Conservation (phyloP, 768 basidiomycete genomes). For the Boletus subcaerulescens region DNA sequence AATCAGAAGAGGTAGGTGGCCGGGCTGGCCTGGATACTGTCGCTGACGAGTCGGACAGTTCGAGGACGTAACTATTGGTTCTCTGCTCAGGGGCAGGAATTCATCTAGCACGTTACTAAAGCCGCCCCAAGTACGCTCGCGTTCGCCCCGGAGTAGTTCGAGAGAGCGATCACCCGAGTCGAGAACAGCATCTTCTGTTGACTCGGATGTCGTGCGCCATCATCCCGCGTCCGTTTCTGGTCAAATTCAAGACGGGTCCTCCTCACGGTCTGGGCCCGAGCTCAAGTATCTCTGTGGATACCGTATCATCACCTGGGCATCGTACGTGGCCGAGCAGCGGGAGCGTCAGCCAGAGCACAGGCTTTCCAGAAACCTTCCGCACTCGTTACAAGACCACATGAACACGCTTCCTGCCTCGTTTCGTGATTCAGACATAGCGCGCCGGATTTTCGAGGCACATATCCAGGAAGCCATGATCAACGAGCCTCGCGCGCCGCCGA, state of each 20-base stretch:
- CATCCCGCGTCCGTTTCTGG: neutral
- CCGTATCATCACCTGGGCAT: constrained; percentile 23
- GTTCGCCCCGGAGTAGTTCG: neutral
- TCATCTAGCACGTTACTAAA: constrained; percentile 15
- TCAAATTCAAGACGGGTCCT: neutral
- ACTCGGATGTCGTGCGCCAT: neutral
- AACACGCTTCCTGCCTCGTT: constrained; percentile 46
- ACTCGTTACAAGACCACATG: constrained; percentile 62
- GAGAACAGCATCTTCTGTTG: neutral
- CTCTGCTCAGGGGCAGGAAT: constrained; percentile 12
- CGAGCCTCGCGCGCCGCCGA: constrained; percentile 67
- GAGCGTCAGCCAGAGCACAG: constrained; percentile 21
- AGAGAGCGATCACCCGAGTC: neutral
- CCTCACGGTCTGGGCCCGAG: neutral
- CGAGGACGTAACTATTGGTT: neutral
- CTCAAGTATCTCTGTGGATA: constrained; percentile 1
- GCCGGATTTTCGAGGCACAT: constrained; percentile 57
- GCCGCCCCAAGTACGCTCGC: neutral
- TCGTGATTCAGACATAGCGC: constrained; percentile 42
- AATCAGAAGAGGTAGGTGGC: constrained; percentile 10
- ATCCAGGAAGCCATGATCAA: constrained; percentile 63
- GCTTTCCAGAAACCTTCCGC: constrained; percentile 53
- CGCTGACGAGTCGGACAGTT: constrained; percentile 10
- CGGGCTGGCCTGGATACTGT: neutral
- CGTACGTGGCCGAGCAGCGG: constrained; percentile 16